Evolutionary conservation across 1,284 basidiomycete genomes (phyloP).

Genomic region (Phylloboletellus chloephorus): DNA sequence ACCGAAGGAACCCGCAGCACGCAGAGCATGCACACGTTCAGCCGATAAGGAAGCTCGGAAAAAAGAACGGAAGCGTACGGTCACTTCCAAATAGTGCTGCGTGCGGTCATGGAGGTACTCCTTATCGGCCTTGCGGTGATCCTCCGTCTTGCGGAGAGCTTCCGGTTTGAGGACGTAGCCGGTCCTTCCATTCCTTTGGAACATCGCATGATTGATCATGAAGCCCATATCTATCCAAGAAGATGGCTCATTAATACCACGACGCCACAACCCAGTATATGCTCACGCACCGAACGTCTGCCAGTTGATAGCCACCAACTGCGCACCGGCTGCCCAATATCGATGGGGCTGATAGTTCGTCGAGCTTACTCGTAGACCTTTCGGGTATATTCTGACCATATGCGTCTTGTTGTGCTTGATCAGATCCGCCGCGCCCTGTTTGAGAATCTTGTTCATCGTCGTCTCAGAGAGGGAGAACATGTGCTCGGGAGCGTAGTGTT

Average conservation of each 20-base stretch:
- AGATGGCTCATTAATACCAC: not conserved
- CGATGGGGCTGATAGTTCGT: slow-evolving; percentile 89
- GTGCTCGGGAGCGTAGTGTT: slow-evolving; percentile 82
- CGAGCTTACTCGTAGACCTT: slow-evolving; percentile 75
- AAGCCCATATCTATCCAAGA: slow-evolving; percentile 66
- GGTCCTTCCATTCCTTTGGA: slow-evolving; percentile 76
- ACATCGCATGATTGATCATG: slow-evolving; percentile 93
- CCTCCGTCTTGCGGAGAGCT: slow-evolving; percentile 62
- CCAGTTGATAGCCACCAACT: slow-evolving; percentile 97
- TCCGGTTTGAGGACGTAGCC: slow-evolving; percentile 92
- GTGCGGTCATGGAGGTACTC: slow-evolving; percentile 52
- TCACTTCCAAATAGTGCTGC: slow-evolving; percentile 61
- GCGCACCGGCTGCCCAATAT: slow-evolving; percentile 87
- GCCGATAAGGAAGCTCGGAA: not conserved
- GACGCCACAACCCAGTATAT: not conserved
- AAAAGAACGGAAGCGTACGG: slow-evolving; percentile 34
- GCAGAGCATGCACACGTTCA: slow-evolving; percentile 5
- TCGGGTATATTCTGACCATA: slow-evolving; percentile 87
- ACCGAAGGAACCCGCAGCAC: slow-evolving; percentile 1
- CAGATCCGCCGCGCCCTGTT: slow-evolving; percentile 62
- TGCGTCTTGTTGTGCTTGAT: slow-evolving; percentile 88
- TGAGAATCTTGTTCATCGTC: slow-evolving; percentile 65
- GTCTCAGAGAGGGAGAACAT: slow-evolving; percentile 93
- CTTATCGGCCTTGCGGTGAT: slow-evolving; percentile 53
- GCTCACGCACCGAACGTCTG: slow-evolving; percentile 79